A percentile compares a stretch with the other conserved stretches of the same genome.
Evolutionary conservation across 257 asterid genomes (phyloP).

Genomic region (Euphrasia confusa): DNA sequence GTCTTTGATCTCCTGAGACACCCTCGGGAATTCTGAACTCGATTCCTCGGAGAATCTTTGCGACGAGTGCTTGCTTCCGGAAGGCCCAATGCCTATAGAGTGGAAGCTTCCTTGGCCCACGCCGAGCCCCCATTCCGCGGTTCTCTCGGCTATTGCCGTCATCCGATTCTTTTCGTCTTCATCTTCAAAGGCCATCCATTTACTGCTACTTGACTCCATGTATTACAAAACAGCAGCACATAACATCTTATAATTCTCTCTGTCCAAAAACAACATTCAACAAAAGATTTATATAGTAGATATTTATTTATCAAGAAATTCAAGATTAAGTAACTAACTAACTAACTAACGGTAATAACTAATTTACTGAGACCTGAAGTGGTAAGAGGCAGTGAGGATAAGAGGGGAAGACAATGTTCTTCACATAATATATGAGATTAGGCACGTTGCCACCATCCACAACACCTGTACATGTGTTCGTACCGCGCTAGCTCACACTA

Average conservation of each 20-base stretch:
- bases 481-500: conserved; percentile 29
- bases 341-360: too few species aligned
- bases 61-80: conserved; percentile 38
- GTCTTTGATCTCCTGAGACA: conserved; percentile 89
- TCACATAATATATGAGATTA: conserved; percentile 31
- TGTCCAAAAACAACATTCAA: not conserved
- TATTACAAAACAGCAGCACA: conserved; percentile 9
- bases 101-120: conserved; percentile 60
- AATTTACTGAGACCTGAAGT: not conserved
- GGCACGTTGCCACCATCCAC: conserved; percentile 36
- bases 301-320: not conserved
- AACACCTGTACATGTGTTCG: conserved; percentile 32
- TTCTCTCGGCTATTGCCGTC: conserved; percentile 45
- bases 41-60: conserved; percentile 57
- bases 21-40: conserved; percentile 50
- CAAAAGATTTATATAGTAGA: too few species aligned
- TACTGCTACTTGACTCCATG: conserved; percentile 22
- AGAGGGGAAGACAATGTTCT: conserved; percentile 39
- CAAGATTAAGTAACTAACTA: conserved; percentile 1
- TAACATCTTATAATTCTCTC: too few species aligned
- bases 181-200: conserved; percentile 72
- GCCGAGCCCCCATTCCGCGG: conserved; percentile 89
- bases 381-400: conserved; percentile 3
- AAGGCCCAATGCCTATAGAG: conserved; percentile 21
- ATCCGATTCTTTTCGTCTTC: conserved; percentile 20